Percentiles rank a stretch among this genome's conserved stretches.
phyloP scores from a whole-genome alignment of 495 filamentous ascomycete genomes.

The Lindgomyces ingoldianus region DNA sequence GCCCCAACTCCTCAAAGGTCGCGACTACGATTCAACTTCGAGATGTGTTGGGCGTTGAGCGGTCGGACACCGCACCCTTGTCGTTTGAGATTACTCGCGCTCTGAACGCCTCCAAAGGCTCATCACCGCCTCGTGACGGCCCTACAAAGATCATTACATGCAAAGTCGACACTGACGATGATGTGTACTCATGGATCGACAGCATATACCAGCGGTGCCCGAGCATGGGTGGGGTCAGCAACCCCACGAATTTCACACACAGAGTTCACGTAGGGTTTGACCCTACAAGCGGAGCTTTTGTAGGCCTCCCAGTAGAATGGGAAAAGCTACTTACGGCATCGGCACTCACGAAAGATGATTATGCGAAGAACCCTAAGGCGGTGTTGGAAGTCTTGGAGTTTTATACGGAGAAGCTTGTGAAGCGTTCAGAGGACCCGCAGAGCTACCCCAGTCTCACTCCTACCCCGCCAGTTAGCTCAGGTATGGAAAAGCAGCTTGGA shows the following conservation, averaged over 20 bases:
- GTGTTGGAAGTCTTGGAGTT: conserved; percentile 97
- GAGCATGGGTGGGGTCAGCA: conserved; percentile 96
- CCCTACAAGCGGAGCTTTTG: conserved; percentile 86
- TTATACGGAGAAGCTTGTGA: conserved; percentile 87
- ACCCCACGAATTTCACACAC: conserved; percentile 95
- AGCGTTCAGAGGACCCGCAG: conserved; percentile 77
- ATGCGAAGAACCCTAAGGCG: conserved; percentile 95
- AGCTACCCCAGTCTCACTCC: conserved; percentile 71
- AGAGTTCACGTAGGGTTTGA: conserved; percentile 98
- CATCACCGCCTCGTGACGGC: conserved; percentile 66
- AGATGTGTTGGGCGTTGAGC: conserved; percentile 79
- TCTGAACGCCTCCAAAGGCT: conserved; percentile 59
- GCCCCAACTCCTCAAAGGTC: conserved; percentile 73
- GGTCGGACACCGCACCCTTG: conserved; percentile 82
- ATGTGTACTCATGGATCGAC: conserved; percentile 98
- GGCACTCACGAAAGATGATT: conserved; percentile 96
- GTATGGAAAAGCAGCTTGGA: conserved; percentile 67
- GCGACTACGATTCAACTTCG: conserved; percentile 76
- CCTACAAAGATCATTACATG: conserved; percentile 79
- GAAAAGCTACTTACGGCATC: conserved; percentile 91
- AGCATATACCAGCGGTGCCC: conserved; percentile 94
- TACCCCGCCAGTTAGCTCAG: conserved; percentile 60
- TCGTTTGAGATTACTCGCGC: conserved; percentile 87
- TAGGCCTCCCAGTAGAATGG: conserved; percentile 93
- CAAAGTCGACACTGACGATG: conserved; percentile 89